phyloP scores from a whole-genome alignment of 768 basidiomycete genomes.

The Panus rudis region DNA sequence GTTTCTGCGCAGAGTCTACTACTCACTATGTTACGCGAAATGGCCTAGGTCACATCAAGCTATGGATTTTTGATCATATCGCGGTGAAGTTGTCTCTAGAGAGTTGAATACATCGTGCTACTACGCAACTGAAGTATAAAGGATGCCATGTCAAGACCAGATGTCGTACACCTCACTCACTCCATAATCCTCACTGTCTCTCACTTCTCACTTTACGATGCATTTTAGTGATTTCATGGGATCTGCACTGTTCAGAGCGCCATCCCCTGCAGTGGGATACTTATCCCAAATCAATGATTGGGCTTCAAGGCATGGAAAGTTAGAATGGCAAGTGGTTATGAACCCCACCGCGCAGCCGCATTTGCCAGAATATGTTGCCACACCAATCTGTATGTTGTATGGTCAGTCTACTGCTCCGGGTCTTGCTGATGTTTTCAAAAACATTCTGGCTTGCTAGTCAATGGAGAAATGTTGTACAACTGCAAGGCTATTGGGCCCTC shows the following conservation, averaged over 20 bases:
- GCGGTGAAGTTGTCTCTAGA: not conserved
- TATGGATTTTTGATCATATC: not conserved
- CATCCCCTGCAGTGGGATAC: slow-evolving; percentile 13
- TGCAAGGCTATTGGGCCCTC: too few relatives aligned
- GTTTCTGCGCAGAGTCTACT: not conserved
- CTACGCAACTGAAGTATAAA: not conserved
- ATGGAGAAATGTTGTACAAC: too few relatives aligned
- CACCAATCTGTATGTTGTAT: too few relatives aligned
- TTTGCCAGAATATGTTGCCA: too few relatives aligned
- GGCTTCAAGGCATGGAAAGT: too few relatives aligned
- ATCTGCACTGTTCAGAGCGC: slow-evolving; percentile 4
- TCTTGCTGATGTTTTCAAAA: too few relatives aligned
- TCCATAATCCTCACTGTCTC: not conserved
- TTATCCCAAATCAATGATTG: slow-evolving; percentile 21
- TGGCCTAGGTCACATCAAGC: not conserved
- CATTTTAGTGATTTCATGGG: slow-evolving; percentile 11
- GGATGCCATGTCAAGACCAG: not conserved
- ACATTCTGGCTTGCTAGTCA: too few relatives aligned
- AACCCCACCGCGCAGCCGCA: too few relatives aligned
- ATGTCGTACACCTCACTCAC: not conserved
- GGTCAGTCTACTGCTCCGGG: too few relatives aligned
- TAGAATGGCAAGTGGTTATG: too few relatives aligned
- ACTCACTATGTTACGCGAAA: too few relatives aligned
- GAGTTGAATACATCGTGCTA: not conserved
- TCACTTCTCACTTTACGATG: not conserved